Evolutionary conservation across 2,329 filamentous ascomycete genomes (phyloP), one percentile per base, ranked within the genome.

Genomic region (Tolypocladium sp.): DNA sequence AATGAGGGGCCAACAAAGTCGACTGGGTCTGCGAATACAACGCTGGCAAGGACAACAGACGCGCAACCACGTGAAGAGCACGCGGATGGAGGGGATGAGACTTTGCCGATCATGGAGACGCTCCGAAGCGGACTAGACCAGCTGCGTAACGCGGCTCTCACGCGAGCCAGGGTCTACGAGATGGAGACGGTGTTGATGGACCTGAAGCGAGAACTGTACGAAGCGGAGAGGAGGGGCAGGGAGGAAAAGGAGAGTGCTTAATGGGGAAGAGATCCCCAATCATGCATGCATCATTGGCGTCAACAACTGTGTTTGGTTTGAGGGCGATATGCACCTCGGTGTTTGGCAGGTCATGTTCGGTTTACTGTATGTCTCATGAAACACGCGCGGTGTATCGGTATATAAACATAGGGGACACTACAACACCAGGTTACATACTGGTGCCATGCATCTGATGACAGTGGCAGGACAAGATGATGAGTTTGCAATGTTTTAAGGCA

Each of bases 121-220:
- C 65, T 77, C 37, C 69, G 70, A 27, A 69, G 64, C 40, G 72
- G 73, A 0, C 71, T 94, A 30, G 77, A 79, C 25, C 80, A 85
- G 63, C 77, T 92, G 60, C 82, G 80, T 58, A 75, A 74, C 35
- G 78, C 85, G 27, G 77, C 82, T 20, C 73, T 95, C 49, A 84
- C 84, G 20, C 79, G 83, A 13, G 78, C 82, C 13, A 85, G 90
- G 61, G 83, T 91, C 57, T 81, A 86, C 60, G 80, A 87, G 69
- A 80, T 94, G 64, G 90, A 94, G 68, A 88, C 92, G 68, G 76
- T 91, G 66, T 79, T 94, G 69, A 90, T 92, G 76, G 88, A 93
- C 70, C 84, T 93, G 63, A 87, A 89, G 71, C 80, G 83, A 63
- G 85, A 89, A 70, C 79, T 92, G 57, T 89, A 89, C 70, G 84